Base-by-base conservation (phyloP, 352 stramenopile species). In the Pythium volutum region DNA sequence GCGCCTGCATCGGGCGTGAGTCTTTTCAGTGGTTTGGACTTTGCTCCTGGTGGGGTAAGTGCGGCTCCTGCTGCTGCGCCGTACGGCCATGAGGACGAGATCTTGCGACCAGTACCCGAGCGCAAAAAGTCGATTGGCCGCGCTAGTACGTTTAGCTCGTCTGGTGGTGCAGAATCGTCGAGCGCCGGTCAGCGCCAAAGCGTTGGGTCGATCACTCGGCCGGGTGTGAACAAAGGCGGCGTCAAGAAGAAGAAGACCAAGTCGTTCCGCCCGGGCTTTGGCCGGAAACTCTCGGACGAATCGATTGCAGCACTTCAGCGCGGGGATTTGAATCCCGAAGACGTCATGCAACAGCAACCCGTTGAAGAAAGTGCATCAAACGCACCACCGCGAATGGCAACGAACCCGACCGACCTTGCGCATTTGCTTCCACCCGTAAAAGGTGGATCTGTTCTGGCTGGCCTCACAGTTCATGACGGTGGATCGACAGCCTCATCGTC, bases 181-280 rank as follows among this genome's bases (percentile, higher is more conserved):
- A 10, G 29, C 16, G 12, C 60, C 3, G 20, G 49, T 9, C 52
- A 64, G 38, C 55, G 50, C 0, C 63, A 58, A 16, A 61, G 49
- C n/a, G 31, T 57, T 1, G 55, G 47, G 11, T 29, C 22, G 16
- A 57, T 55, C 27, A 59, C 64, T 11, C 64, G 64, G 26, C 51
- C 59, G 9, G 57, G 63, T n/a, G 43, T 51, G 22, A 66, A 67
- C 12, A 88, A 88, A 46, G 42, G 26, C 2, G 65, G 26, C 5
- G 65, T 69, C 20, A 87, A 89, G 36, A 89, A 89, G 71, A 91
- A 91, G 60, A 95, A 93, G 67, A 91, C 85, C 33, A 92, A 92
- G 68, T 87, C 75, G 14, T 95, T 95, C 49, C 85, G 85, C 7
- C 85, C 85, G 14, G 85, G 85, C 0, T 95, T 95, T 58, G 85